These are phyloP conservation scores for Dipodascopsis uninucleata DNA, from an alignment of 805 yeast species.

Conservation along the genomic window DNA sequence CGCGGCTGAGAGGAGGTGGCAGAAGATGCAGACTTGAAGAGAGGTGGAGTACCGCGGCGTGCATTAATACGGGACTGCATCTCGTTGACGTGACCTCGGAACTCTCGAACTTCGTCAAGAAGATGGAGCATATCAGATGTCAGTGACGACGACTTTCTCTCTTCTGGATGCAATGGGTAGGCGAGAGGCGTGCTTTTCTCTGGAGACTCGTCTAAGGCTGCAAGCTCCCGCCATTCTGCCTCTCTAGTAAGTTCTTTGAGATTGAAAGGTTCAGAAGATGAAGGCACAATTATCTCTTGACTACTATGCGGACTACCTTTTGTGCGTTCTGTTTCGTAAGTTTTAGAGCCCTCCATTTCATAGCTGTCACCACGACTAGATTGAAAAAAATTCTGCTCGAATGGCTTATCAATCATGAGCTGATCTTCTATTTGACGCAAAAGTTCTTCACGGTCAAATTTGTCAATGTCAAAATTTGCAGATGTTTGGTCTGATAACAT, in stretches of 20 bases:
- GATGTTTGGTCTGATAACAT: no score
- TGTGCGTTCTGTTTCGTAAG: neutral
- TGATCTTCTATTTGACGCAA: constrained; percentile 21
- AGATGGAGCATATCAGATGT: constrained; percentile 21
- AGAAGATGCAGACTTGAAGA: no score
- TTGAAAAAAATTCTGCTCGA: constrained; percentile 2
- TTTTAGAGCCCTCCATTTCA: no score
- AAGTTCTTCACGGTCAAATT: no score
- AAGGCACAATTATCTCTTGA: neutral
- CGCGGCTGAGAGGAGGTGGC: no score
- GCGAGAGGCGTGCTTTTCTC: constrained; percentile 1
- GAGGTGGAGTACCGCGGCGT: no score
- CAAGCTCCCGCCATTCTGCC: neutral
- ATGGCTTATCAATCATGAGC: constrained; percentile 18
- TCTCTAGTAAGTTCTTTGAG: neutral
- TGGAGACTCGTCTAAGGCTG: neutral
- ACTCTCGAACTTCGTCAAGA: constrained; percentile 21
- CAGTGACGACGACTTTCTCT: neutral
- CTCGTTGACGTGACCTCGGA: constrained; percentile 18
- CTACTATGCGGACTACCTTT: neutral
- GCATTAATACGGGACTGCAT: no score
- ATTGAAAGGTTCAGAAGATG: constrained; percentile 1
- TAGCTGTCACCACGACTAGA: no score
- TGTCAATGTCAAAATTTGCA: no score
- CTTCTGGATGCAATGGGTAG: neutral